These are phyloP conservation scores for Rosa rugosa DNA, from an alignment of 306 rosid species.

Conservation along the genomic window DNA sequence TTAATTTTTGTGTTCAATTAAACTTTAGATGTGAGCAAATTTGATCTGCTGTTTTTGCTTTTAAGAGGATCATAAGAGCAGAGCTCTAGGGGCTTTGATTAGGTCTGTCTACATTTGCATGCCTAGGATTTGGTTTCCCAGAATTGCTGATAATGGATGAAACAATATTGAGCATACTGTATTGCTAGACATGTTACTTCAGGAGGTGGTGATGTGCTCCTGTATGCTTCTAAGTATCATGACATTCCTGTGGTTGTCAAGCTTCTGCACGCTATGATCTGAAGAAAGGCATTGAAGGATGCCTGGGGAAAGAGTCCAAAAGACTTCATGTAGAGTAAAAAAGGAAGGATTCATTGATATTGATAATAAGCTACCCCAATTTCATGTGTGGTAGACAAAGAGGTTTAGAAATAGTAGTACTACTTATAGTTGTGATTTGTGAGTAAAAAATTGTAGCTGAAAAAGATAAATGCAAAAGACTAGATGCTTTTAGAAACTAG, in stretches of 20 bases:
- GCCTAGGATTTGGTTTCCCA: too few species aligned
- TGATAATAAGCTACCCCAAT: constrained; percentile 34
- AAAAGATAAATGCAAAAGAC: too few species aligned
- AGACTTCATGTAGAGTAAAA: not conserved
- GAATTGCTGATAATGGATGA: too few species aligned
- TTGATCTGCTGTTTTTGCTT: too few species aligned
- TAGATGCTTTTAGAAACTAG: too few species aligned
- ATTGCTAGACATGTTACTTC: not conserved
- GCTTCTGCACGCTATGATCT: constrained; percentile 41
- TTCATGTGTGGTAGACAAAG: not conserved
- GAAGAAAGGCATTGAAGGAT: not conserved
- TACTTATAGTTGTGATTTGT: not conserved
- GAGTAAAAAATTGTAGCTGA: too few species aligned
- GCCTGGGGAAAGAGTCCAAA: not conserved
- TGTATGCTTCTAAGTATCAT: not conserved
- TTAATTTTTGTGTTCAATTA: too few species aligned
- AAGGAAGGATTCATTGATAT: constrained; percentile 2
- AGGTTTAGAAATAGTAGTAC: not conserved
- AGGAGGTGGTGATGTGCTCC: not conserved
- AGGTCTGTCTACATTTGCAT: too few species aligned
- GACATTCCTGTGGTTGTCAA: constrained; percentile 29
- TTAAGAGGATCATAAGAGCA: too few species aligned
- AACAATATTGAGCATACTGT: not conserved
- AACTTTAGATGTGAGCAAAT: too few species aligned
- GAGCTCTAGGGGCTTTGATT: too few species aligned